Evolutionary conservation across 257 asterid species (phyloP).

Genomic region (Jaltomata sinuosa): DNA sequence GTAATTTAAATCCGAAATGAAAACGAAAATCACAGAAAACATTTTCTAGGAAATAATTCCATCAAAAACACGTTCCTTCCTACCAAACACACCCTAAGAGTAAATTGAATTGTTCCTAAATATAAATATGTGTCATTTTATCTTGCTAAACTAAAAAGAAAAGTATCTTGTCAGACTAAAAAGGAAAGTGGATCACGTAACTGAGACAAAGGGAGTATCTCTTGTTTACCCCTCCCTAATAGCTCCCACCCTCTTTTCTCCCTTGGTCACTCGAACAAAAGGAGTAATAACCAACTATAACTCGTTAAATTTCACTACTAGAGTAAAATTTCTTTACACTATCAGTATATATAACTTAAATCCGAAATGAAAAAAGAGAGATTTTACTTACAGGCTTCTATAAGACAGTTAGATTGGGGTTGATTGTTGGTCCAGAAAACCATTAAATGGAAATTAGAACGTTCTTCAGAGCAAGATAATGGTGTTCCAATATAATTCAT

Average conservation of each 20-base stretch:
- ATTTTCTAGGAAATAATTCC: not conserved
- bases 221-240: no score
- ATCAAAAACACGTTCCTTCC: not conserved
- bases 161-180: no score
- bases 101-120: no score
- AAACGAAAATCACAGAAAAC: no score
- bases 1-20: no score
- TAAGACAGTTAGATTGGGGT: not conserved
- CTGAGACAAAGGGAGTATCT: no score
- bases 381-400: not conserved
- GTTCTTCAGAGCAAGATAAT: not conserved
- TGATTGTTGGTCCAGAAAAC: not conserved
- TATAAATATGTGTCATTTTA: no score
- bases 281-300: not conserved
- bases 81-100: no score
- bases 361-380: not conserved
- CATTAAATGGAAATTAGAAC: constrained; percentile 3
- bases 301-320: not conserved
- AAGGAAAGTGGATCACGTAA: no score
- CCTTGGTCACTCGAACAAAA: no score
- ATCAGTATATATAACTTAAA: not conserved
- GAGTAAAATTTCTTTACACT: not conserved
- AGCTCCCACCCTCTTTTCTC: no score
- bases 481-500: not conserved
- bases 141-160: no score